A percentile compares a stretch with the other conserved stretches of the same genome.
These are phyloP conservation scores for Solanum microdontum DNA, from an alignment of 257 asterid species.

Conservation along the genomic window DNA sequence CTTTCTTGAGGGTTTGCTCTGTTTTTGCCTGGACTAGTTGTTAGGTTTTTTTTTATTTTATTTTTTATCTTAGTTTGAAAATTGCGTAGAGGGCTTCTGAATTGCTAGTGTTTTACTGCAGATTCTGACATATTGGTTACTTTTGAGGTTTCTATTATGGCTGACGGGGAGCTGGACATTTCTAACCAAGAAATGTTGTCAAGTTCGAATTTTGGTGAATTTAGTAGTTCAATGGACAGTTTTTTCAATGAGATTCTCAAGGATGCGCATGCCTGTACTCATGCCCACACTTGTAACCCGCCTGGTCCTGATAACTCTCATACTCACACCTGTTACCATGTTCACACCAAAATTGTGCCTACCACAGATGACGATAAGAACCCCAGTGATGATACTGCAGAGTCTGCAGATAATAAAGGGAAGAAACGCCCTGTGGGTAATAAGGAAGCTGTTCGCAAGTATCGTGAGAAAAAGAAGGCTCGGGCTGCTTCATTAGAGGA, in stretches of 20 bases:
- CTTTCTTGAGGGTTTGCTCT: neutral
- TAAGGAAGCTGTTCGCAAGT: conserved; percentile 96
- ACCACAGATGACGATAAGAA: conserved; percentile 42
- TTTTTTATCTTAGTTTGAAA: neutral
- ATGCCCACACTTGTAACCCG: conserved; percentile 92
- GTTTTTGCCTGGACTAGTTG: neutral
- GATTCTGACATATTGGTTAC: neutral
- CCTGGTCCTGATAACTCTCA: conserved; percentile 80
- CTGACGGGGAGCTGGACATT: conserved; percentile 32
- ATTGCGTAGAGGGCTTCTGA: neutral
- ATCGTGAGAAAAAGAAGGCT: conserved; percentile 92
- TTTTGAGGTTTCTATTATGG: conserved; percentile 10
- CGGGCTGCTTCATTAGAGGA: conserved; percentile 81
- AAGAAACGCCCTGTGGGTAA: conserved; percentile 81
- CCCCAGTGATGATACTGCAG: conserved; percentile 86
- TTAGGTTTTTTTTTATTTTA: neutral
- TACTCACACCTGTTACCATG: conserved; percentile 86
- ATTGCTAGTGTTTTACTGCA: neutral
- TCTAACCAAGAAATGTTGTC: conserved; percentile 28
- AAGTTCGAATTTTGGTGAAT: conserved; percentile 25
- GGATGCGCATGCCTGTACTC: conserved; percentile 56
- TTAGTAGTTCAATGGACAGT: conserved; percentile 31
- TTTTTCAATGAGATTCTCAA: conserved; percentile 30
- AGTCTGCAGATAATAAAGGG: conserved; percentile 52
- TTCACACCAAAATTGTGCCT: conserved; percentile 82